Evolutionary conservation across 441 rosid genomes (phyloP), one percentile per base, ranked within the genome.

Genomic region (Pelargonium australe): DNA sequence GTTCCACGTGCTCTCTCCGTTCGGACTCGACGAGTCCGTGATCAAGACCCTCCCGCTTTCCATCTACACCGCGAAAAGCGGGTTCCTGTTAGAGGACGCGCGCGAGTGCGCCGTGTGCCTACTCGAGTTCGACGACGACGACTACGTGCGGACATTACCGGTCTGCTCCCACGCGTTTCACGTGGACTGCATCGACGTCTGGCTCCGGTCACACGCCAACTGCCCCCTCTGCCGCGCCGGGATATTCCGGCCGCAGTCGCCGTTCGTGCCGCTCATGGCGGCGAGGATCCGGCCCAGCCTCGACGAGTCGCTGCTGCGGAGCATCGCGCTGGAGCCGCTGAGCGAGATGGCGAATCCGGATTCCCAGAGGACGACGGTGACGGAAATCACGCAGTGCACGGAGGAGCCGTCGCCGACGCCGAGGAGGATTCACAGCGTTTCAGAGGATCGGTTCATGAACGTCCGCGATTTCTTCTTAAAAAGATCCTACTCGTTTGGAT

Each of bases 181-280:
- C 77, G 86, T 88, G 68, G 90, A 88, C 60, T 88, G 93, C 77
- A 88, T 88, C 78, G 87, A 88, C 45, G 81, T 83, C 19, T 88
- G 93, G 93, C 72, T 88, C 4, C 85, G 88, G 60, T 88, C 89
- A 19, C 93, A 88, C 62, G 90, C 89, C 43, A 88, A 84, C 76
- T 88, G 93, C 69, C 93, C 93, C 0, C 75, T 88, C 44, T 88
- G 93, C 73, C 84, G 93, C 13, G 90, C 96, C 16, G 86, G 90
- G 58, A 85, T 93, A 31, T 82, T 87, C 67, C 79, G 81, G 3
- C 68, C 84, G 17, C 75, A 83, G 1, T 83, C 89, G 7, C 92
- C 91, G 28, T 91, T 93, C 49, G 73, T 84, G 1, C 96, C 98
- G 0, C 47, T 93, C 12, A 93, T 93, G 98, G 95, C 98, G 16